Conservation (phyloP, 176 grass and related monocot genomes). For the Oryza australiensis region DNA sequence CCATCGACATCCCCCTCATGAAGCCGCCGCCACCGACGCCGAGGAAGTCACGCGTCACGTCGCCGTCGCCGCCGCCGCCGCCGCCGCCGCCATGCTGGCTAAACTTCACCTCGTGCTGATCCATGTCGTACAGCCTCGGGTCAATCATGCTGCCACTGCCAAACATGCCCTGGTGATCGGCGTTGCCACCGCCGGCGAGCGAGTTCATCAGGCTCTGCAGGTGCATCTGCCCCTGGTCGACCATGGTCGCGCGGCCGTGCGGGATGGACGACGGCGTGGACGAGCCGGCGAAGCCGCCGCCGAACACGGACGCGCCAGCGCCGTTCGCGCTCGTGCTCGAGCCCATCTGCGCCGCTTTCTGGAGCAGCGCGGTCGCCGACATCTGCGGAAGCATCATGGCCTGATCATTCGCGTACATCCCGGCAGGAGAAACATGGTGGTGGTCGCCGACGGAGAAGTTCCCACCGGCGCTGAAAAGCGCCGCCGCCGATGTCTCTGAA, state of each 20-base stretch:
- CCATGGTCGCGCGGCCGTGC: conserved; percentile 42
- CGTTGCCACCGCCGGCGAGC: conserved; percentile 47
- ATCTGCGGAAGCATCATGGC: conserved; percentile 63
- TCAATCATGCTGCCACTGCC: conserved; percentile 51
- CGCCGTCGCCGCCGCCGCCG: conserved; percentile 29
- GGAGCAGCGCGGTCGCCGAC: conserved; percentile 92
- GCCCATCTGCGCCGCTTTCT: conserved; percentile 96
- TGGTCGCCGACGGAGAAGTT: conserved; percentile 53
- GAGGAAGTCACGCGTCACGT: conserved; percentile 91
- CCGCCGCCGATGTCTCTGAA: conserved; percentile 50
- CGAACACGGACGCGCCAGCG: conserved; percentile 48
- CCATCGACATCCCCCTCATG: conserved; percentile 55
- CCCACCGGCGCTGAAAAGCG: conserved; percentile 49
- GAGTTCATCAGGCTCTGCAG: conserved; percentile 91
- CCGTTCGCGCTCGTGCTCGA: conserved; percentile 50
- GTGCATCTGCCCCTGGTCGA: conserved; percentile 59
- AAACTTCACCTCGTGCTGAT: conserved; percentile 69
- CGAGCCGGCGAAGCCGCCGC: conserved; percentile 44
- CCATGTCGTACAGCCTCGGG: conserved; percentile 59
- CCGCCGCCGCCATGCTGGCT: conserved; percentile 37
- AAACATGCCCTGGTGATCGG: conserved; percentile 36
- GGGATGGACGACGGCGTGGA: background rate
- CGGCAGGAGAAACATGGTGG: conserved; percentile 46
- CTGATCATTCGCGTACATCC: conserved; percentile 62
- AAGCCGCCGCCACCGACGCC: conserved; percentile 56